Evolutionary conservation across 768 basidiomycete genomes (phyloP).

Genomic region (Collybia sordida): DNA sequence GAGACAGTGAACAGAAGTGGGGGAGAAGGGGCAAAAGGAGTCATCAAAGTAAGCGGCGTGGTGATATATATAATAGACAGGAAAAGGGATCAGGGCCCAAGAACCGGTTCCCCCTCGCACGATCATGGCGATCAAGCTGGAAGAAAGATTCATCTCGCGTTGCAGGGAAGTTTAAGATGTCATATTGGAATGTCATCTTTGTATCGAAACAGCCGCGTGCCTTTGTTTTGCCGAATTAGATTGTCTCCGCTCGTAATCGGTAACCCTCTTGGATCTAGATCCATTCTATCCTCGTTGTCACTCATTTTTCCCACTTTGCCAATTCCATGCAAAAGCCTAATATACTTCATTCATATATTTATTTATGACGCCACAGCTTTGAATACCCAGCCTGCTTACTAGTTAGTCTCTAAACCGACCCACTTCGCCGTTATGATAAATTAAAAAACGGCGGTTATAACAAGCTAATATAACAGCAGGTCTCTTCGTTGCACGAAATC

Average conservation of each 20-base stretch:
- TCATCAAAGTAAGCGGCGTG: conserved; percentile 38
- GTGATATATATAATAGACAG: conserved; percentile 58
- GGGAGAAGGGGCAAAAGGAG: conserved; percentile 49
- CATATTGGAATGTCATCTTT: conserved; percentile 39
- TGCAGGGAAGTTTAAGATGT: conserved; percentile 40
- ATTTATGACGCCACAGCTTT: background rate
- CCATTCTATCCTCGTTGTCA: background rate
- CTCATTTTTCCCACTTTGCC: conserved; percentile 3
- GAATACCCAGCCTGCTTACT: too few species aligned
- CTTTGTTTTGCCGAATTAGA: conserved; percentile 51
- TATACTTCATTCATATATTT: background rate
- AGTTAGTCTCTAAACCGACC: conserved; percentile 17
- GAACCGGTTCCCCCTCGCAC: conserved; percentile 50
- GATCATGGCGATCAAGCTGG: conserved; percentile 65
- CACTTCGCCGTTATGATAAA: conserved; percentile 19
- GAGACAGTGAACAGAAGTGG: conserved; percentile 28
- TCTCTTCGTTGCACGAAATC: conserved; percentile 3
- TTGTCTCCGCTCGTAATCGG: conserved; percentile 47
- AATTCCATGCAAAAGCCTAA: conserved; percentile 3
- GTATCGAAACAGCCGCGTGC: conserved; percentile 58
- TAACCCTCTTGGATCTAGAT: conserved; percentile 22
- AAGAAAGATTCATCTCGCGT: conserved; percentile 41
- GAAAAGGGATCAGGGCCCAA: conserved; percentile 42
- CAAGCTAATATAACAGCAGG: background rate
- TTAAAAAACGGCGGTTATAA: conserved; percentile 1